Base-by-base conservation (phyloP, 768 basidiomycete genomes). In the Mycena capillaripes region DNA sequence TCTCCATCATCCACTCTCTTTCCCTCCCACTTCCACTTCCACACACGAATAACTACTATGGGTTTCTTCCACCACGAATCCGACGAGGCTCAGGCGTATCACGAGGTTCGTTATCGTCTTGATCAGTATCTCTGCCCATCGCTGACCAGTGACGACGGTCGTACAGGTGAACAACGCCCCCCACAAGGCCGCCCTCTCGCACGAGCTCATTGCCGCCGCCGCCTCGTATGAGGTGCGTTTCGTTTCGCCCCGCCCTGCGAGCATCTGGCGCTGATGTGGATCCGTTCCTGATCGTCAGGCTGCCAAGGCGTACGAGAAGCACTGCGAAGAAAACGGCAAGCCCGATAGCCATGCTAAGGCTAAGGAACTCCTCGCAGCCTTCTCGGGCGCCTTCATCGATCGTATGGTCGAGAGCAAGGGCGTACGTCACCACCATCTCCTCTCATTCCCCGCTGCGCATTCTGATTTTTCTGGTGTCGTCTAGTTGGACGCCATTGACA, bases 171-270 rank as follows among this genome's bases (percentile, higher is more conserved):
- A 44, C 42, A 21, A 44, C 2, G 6, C 42, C 2, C 42, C 85
- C 19, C 92, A 92, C 83, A 80, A 91, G 81, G 88, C 91, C 3
- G 61, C 80, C 59, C 81, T 92, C 63, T 88, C 90, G 6, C 92
- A 93, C 78, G 89, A 93, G 80, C 78, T 93, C 52, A 85, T 93
- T 71, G 90, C 90, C 52, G 92, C 81, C 46, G 92, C 92, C 53
- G 92, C 91, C 8, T 80, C 90, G 34, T 93, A 85, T 79, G 90
- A 89, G 85, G 91, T 89, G 42, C 21, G 80, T 48, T 9, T 7
- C 14, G 14, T 16, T 30, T 23, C 27, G 14, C 40, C 14, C 9
- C 25, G n/a, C 11, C 2, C 17, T 16, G 10, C 29, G 25, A 6
- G 5, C 14, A n/a, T n/a, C 16, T 16, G 16, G 38, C 16, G 38